Conservation (phyloP, 192 early-diverging fungal genomes). For the Umbelopsis vinacea region DNA sequence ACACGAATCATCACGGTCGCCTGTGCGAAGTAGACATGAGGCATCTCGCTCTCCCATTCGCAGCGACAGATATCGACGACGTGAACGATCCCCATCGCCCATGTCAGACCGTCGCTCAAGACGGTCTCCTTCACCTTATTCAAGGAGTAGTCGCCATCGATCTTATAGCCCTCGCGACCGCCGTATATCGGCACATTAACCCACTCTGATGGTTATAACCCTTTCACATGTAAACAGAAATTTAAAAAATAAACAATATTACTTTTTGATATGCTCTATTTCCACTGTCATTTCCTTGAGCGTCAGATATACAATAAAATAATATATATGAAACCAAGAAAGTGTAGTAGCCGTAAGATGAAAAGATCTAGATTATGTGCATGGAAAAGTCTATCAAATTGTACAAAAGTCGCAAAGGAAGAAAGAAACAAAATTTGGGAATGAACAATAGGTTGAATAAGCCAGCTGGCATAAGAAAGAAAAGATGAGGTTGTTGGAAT, state of each 20-base stretch:
- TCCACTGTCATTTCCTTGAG: background rate
- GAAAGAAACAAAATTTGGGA: background rate
- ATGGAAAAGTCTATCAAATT: constrained; percentile 21
- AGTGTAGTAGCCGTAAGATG: constrained; percentile 4
- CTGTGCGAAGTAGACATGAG: constrained; percentile 8
- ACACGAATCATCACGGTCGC: constrained; percentile 3
- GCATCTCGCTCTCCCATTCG: constrained; percentile 3
- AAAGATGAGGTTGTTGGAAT: background rate
- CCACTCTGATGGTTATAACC: background rate
- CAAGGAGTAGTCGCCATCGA: background rate
- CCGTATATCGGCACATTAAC: constrained; percentile 15
- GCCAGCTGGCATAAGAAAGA: background rate
- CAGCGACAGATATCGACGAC: constrained; percentile 12
- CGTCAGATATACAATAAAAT: background rate
- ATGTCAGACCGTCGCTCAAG: background rate
- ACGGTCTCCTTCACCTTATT: constrained; percentile 1
- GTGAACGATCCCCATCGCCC: constrained; percentile 5
- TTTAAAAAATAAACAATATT: background rate
- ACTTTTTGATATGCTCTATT: constrained; percentile 17
- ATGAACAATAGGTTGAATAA: constrained; percentile 3
- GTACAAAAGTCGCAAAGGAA: constrained; percentile 15
- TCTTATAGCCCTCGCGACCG: constrained; percentile 13
- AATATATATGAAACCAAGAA: background rate
- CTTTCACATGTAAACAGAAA: background rate
- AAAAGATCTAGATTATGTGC: constrained; percentile 20